Conservation (phyloP, 2,329 filamentous ascomycete genomes). For the Pseudovirgaria hyperparasitica region DNA sequence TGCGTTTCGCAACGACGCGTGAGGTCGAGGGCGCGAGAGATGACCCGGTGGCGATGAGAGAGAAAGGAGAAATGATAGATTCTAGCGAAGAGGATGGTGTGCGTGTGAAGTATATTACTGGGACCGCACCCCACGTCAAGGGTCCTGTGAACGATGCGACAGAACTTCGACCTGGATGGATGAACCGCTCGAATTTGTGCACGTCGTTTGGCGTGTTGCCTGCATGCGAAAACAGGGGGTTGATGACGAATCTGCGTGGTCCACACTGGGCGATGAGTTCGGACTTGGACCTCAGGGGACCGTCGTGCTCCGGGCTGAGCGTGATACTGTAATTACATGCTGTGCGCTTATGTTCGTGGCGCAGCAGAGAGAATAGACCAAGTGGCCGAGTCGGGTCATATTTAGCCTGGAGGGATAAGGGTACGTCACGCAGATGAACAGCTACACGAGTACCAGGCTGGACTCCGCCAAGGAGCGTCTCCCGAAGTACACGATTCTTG, state of each 20-base stretch:
- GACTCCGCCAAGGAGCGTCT: constrained; percentile 81
- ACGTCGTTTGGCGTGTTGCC: constrained; percentile 92
- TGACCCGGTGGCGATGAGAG: constrained; percentile 77
- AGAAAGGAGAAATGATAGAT: constrained; percentile 31
- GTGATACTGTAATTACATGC: constrained; percentile 76
- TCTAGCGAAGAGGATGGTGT: constrained; percentile 22
- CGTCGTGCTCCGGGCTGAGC: constrained; percentile 61
- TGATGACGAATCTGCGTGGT: constrained; percentile 72
- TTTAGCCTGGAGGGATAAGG: constrained; percentile 39
- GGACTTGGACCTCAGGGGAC: constrained; percentile 80
- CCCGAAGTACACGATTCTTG: constrained; percentile 61
- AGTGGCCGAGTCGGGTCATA: constrained; percentile 48
- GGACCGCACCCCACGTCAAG: constrained; percentile 84
- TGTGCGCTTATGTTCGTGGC: constrained; percentile 91
- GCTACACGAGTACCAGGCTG: constrained; percentile 71
- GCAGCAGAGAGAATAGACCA: constrained; percentile 72
- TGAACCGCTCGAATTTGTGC: constrained; percentile 86
- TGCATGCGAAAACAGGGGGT: constrained; percentile 78
- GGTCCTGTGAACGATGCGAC: constrained; percentile 86
- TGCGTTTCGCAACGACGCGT: constrained; percentile 83
- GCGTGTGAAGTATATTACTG: constrained; percentile 74
- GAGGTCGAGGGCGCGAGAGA: constrained; percentile 60
- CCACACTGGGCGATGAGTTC: constrained; percentile 87
- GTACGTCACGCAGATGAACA: constrained; percentile 56
- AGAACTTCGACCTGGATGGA: constrained; percentile 81